These are phyloP conservation scores for Lipomyces orientalis DNA, from an alignment of 805 yeast genomes.

Conservation along the genomic window DNA sequence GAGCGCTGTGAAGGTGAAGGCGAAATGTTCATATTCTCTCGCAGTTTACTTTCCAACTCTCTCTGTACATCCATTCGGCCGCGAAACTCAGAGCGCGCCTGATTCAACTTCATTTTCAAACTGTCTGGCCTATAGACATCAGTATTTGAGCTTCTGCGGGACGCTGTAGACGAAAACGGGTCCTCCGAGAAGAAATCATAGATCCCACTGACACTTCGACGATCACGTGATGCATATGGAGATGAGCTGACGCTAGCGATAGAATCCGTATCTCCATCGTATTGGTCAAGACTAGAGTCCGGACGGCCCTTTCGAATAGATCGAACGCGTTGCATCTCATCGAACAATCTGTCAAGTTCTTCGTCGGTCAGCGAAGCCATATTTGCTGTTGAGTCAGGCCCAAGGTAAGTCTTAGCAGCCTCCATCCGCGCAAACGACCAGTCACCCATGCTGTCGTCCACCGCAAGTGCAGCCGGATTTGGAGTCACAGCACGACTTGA, in stretches of 20 bases:
- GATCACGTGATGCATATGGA: neutral
- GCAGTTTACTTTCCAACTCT: constrained; percentile 4
- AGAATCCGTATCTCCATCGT: constrained; percentile 30
- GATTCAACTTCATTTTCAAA: constrained; percentile 13
- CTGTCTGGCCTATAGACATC: constrained; percentile 4
- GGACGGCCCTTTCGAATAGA: constrained; percentile 27
- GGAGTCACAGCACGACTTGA: constrained; percentile 4
- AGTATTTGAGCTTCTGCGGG: neutral
- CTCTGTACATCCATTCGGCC: constrained; percentile 3
- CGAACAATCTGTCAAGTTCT: constrained; percentile 33
- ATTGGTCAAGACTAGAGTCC: constrained; percentile 16
- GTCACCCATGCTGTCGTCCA: constrained; percentile 15
- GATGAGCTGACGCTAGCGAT: constrained; percentile 18
- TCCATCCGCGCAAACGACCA: constrained; percentile 37
- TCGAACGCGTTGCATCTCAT: constrained; percentile 33
- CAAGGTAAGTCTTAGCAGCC: constrained; percentile 26
- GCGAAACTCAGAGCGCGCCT: constrained; percentile 7
- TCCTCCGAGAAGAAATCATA: constrained; percentile 2
- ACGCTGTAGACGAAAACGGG: neutral
- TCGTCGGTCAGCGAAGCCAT: constrained; percentile 30
- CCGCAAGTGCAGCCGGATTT: constrained; percentile 10
- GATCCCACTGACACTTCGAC: neutral
- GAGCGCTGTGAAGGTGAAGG: constrained; percentile 12
- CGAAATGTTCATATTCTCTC: constrained; percentile 9
- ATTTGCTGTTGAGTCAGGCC: constrained; percentile 23